phyloP scores from a whole-genome alignment of 2,329 filamentous ascomycete genomes.

The Fusarium praegraminearum region DNA sequence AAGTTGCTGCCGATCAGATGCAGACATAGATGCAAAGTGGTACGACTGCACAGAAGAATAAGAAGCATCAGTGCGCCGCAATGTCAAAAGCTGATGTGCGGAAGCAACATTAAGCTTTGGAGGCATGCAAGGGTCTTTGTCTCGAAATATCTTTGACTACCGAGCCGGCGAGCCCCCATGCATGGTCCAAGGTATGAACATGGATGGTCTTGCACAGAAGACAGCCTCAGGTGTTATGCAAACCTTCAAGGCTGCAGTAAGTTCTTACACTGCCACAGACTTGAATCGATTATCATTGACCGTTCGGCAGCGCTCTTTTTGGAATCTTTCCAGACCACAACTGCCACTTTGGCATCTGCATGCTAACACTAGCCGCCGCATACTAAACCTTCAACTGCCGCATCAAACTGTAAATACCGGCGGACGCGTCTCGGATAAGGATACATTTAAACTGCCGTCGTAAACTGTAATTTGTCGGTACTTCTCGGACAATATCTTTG shows the following conservation, averaged over 20 bases:
- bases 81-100: neutral
- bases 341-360: neutral
- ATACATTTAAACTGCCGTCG: neutral
- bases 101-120: neutral
- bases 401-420: neutral
- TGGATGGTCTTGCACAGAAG: neutral
- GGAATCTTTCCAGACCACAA: neutral
- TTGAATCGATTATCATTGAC: neutral
- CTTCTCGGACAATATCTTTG: neutral
- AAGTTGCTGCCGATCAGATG: neutral
- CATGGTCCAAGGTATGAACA: neutral
- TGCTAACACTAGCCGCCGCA: neutral
- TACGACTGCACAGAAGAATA: neutral
- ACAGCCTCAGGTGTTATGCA: neutral
- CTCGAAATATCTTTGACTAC: neutral
- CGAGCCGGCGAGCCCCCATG: neutral
- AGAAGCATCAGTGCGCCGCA: neutral
- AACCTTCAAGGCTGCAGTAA: neutral
- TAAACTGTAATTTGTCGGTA: neutral
- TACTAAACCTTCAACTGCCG: neutral
- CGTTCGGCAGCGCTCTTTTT: neutral
- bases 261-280: neutral
- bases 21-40: neutral
- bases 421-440: neutral
- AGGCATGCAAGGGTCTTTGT: neutral